Evolutionary conservation across 768 basidiomycete genomes (phyloP).

Genomic region (Russula brevipes): DNA sequence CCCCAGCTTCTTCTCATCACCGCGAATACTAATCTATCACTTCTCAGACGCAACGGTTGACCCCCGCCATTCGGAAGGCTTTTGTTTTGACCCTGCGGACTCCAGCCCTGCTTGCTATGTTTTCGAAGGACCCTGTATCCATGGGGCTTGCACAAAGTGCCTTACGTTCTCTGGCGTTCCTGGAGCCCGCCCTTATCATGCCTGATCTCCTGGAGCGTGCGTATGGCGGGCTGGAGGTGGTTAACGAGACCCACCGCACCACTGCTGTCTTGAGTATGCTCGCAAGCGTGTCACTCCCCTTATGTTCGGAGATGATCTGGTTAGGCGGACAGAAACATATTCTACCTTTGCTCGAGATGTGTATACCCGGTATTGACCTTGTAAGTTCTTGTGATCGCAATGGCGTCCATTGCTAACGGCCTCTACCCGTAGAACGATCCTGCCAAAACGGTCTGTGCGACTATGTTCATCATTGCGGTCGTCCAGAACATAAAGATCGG

Average conservation of each 20-base stretch:
- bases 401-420: background rate
- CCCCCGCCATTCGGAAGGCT: conserved; percentile 69
- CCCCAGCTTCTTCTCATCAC: background rate
- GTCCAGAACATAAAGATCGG: conserved; percentile 75
- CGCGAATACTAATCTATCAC: background rate
- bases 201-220: conserved; percentile 88
- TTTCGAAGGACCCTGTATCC: conserved; percentile 77
- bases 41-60: conserved; percentile 65
- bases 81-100: conserved; percentile 82
- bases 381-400: conserved; percentile 37
- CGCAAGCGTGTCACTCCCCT: conserved; percentile 65
- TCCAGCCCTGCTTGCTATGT: conserved; percentile 87
- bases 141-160: conserved; percentile 77
- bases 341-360: conserved; percentile 80
- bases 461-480: conserved; percentile 69
- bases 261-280: conserved; percentile 86
- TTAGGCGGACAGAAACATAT: conserved; percentile 85
- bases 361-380: conserved; percentile 87
- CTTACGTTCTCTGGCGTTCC: conserved; percentile 67
- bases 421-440: conserved; percentile 60
- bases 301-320: conserved; percentile 76
- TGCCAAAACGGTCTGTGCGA: conserved; percentile 70
- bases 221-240: conserved; percentile 84
- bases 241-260: conserved; percentile 94
- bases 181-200: conserved; percentile 84